phyloP scores from a whole-genome alignment of 768 basidiomycete species.

The Lepiota venenata region DNA sequence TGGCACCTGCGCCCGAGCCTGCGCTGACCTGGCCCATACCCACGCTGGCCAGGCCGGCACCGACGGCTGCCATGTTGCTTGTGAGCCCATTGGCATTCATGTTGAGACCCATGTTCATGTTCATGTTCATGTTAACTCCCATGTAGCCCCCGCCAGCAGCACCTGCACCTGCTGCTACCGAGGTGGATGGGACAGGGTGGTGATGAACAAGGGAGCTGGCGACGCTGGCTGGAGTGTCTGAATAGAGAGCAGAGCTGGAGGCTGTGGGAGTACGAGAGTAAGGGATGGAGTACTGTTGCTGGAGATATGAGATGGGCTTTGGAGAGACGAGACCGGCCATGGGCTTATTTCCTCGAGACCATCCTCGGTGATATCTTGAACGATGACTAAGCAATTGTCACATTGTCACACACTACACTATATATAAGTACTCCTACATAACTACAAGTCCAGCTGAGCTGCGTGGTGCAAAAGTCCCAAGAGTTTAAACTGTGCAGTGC shows the following conservation, averaged over 20 bases:
- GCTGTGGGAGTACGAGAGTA: conserved; percentile 46
- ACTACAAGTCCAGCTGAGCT: conserved; percentile 30
- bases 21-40: conserved; percentile 9
- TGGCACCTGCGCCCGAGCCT: conserved; percentile 12
- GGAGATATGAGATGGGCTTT: conserved; percentile 60
- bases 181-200: conserved; percentile 28
- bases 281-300: conserved; percentile 55
- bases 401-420: conserved; percentile 2
- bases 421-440: neutral
- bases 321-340: conserved; percentile 67
- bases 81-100: conserved; percentile 23
- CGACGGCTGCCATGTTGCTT: neutral
- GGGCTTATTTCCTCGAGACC: conserved; percentile 10
- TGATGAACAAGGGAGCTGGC: conserved; percentile 54
- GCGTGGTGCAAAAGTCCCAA: conserved; percentile 44
- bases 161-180: neutral
- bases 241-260: conserved; percentile 47
- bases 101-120: conserved; percentile 26
- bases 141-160: neutral
- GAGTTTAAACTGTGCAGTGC: conserved; percentile 34
- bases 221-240: conserved; percentile 60
- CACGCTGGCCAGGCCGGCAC: neutral
- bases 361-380: neutral
- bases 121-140: conserved; percentile 10
- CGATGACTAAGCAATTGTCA: conserved; percentile 14